Conservation (phyloP, 805 yeast species). For the Wickerhamomyces chambardii region DNA sequence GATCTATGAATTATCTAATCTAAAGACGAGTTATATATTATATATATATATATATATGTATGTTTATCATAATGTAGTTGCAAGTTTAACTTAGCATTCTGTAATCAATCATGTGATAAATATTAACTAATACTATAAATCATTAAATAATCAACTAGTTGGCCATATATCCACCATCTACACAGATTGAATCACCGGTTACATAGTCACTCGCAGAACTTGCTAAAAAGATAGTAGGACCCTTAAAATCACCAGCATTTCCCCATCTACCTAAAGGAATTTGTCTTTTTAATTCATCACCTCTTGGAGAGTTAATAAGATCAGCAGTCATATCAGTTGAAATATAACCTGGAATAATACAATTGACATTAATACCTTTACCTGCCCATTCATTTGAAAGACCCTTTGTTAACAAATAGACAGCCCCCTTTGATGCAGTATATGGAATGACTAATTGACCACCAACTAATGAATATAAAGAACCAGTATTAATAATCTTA, state of each 20-base stretch:
- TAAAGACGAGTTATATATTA: too few relatives aligned
- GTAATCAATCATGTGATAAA: too few relatives aligned
- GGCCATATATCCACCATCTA: conserved; percentile 63
- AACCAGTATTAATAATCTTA: conserved; percentile 75
- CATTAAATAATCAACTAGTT: conserved; percentile 1
- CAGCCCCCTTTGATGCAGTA: conserved; percentile 81
- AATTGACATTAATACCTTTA: conserved; percentile 35
- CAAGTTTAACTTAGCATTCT: too few relatives aligned
- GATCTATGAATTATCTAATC: too few relatives aligned
- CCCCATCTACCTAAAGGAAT: conserved; percentile 43
- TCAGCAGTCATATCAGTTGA: conserved; percentile 34
- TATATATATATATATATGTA: too few relatives aligned
- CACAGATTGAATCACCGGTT: conserved; percentile 64
- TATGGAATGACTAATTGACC: conserved; percentile 43
- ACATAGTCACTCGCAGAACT: conserved; percentile 69
- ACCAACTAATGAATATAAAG: conserved; percentile 35
- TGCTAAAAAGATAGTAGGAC: conserved; percentile 78
- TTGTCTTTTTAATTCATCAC: conserved; percentile 23
- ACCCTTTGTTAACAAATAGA: conserved; percentile 62
- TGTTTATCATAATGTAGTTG: too few relatives aligned
- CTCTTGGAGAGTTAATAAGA: conserved; percentile 6
- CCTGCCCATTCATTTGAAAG: conserved; percentile 50
- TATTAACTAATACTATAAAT: too few relatives aligned
- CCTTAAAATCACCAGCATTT: conserved; percentile 36
- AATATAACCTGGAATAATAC: conserved; percentile 42